Evolutionary conservation across 257 asterid species (phyloP).

Genomic region (Fraxinus pennsylvanica): DNA sequence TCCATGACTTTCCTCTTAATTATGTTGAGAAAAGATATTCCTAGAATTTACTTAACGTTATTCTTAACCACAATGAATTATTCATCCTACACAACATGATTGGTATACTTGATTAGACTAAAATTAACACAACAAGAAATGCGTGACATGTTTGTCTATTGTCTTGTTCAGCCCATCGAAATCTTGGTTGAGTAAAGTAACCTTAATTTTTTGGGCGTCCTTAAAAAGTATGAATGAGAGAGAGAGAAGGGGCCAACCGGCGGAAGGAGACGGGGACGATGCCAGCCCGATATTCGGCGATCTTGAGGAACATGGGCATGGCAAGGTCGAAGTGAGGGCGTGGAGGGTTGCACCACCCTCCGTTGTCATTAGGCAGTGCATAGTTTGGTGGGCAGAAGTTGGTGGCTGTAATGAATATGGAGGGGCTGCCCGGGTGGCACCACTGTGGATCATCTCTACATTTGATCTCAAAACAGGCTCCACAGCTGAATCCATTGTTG

Average conservation of each 20-base stretch:
- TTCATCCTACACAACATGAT: neutral
- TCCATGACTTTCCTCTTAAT: neutral
- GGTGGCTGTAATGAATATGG: constrained; percentile 67
- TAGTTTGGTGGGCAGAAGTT: constrained; percentile 81
- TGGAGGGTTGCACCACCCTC: constrained; percentile 90
- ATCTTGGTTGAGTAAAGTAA: neutral
- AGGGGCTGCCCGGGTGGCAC: constrained; percentile 74
- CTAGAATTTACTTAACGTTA: neutral
- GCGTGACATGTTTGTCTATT: no score
- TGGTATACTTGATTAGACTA: neutral
- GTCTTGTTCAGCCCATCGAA: neutral
- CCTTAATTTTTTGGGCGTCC: neutral
- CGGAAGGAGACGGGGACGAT: constrained; percentile 71
- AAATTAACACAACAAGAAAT: neutral
- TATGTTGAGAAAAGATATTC: neutral
- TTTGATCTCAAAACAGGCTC: constrained; percentile 77
- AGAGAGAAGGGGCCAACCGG: constrained; percentile 36
- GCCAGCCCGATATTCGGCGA: constrained; percentile 70
- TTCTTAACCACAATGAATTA: neutral
- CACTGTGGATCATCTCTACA: constrained; percentile 49
- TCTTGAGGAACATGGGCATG: constrained; percentile 74
- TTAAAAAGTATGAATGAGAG: neutral
- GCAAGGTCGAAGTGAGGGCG: constrained; percentile 76
- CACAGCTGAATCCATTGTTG: constrained; percentile 70
- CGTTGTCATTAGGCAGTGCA: constrained; percentile 60